These are phyloP conservation scores for Salix koriyanagi DNA, from an alignment of 345 rosid genomes.

Conservation along the genomic window DNA sequence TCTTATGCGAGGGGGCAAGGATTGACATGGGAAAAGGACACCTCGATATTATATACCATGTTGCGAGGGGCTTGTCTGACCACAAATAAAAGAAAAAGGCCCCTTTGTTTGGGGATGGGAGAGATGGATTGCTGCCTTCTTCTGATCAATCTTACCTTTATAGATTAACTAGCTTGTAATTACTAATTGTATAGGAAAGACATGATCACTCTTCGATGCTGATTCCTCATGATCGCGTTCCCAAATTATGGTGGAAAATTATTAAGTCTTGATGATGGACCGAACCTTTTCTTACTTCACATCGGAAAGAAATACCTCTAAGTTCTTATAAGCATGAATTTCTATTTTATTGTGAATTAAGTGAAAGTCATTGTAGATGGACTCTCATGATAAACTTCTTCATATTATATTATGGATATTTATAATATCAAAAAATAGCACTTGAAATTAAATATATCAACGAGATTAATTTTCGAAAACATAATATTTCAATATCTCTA, in stretches of 20 bases:
- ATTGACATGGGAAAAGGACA: neutral
- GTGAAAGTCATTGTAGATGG: too few species aligned
- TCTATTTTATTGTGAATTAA: too few species aligned
- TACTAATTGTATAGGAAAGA: slow-evolving; percentile 19
- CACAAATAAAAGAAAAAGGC: slow-evolving; percentile 9
- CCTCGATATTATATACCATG: neutral
- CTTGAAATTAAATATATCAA: too few species aligned
- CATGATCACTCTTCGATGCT: neutral
- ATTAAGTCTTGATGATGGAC: neutral
- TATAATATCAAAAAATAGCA: too few species aligned
- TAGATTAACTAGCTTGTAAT: neutral
- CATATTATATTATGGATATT: too few species aligned
- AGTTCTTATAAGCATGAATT: too few species aligned
- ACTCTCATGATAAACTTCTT: too few species aligned
- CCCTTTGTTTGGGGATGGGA: slow-evolving; percentile 21
- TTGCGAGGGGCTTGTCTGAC: slow-evolving; percentile 3
- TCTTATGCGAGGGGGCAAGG: neutral
- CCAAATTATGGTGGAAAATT: too few species aligned
- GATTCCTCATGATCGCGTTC: neutral
- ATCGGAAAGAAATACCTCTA: too few species aligned
- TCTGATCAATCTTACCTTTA: slow-evolving; percentile 8
- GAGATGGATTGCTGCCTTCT: neutral
- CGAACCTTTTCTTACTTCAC: neutral
- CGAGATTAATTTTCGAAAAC: too few species aligned
- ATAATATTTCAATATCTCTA: too few species aligned